phyloP scores from a whole-genome alignment of 495 filamentous ascomycete species.

The Lichina pygmaea region DNA sequence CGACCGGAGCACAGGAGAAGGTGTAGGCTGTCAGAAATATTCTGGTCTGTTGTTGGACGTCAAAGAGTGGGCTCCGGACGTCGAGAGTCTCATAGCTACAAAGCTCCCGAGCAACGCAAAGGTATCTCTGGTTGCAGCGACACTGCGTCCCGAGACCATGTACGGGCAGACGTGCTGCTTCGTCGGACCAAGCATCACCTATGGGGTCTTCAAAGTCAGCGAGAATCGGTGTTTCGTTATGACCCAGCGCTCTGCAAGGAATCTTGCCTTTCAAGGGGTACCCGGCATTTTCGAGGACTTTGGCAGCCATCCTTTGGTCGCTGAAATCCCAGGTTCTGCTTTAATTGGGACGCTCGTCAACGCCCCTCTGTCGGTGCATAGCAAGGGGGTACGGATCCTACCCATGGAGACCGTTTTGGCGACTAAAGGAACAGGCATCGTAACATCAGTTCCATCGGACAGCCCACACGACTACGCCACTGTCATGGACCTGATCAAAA shows the following conservation, averaged over 20 bases:
- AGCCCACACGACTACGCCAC: conserved; percentile 91
- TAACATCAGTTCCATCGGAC: conserved; percentile 85
- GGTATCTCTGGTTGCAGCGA: conserved; percentile 76
- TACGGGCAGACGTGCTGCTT: conserved; percentile 95
- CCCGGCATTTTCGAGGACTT: conserved; percentile 39
- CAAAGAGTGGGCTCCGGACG: conserved; percentile 56
- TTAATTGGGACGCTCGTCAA: conserved; percentile 66
- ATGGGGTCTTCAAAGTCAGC: conserved; percentile 64
- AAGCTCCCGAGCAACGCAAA: conserved; percentile 61
- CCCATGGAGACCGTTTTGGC: conserved; percentile 86
- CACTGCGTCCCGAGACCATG: conserved; percentile 90
- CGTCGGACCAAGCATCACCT: conserved; percentile 71
- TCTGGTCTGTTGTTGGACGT: conserved; percentile 74
- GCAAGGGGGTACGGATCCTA: conserved; percentile 55
- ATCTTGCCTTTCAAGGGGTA: conserved; percentile 71
- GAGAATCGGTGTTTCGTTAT: conserved; percentile 69
- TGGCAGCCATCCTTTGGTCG: conserved; percentile 46
- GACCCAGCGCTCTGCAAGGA: conserved; percentile 66
- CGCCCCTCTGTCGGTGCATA: conserved; percentile 76
- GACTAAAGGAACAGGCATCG: conserved; percentile 86
- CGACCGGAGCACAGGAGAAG: conserved; percentile 78
- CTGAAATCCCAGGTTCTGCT: conserved; percentile 45
- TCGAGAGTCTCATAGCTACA: conserved; percentile 36
- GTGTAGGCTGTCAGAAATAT: conserved; percentile 75
- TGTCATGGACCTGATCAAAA: conserved; percentile 66